These are phyloP conservation scores for Chloropicon primus DNA, from an alignment of 139 green algal genomes.

Conservation along the genomic window DNA sequence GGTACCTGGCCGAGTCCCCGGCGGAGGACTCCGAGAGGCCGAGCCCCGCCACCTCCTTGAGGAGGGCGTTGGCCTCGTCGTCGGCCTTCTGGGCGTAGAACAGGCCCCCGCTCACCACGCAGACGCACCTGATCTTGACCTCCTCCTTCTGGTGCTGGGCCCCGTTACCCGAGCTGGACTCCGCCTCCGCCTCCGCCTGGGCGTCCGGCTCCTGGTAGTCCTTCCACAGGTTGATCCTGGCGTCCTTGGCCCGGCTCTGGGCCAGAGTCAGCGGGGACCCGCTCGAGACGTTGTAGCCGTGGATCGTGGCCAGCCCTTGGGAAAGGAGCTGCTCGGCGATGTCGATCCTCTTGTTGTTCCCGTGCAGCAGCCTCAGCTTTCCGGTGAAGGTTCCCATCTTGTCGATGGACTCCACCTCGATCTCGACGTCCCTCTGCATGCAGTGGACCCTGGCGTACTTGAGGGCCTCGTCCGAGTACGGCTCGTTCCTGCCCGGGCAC, in stretches of 20 bases:
- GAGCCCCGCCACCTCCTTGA: constrained; percentile 41
- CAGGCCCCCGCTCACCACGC: constrained; percentile 37
- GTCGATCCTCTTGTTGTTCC: constrained; percentile 20
- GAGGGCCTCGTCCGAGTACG: constrained; percentile 67
- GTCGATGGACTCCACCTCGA: constrained; percentile 64
- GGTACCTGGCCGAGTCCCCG: constrained; percentile 25
- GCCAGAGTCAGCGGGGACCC: constrained; percentile 42
- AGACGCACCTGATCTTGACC: constrained; percentile 42
- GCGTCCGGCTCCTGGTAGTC: constrained; percentile 6
- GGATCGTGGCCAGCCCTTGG: constrained; percentile 63
- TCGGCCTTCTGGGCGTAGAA: constrained; percentile 60
- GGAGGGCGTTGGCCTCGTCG: constrained; percentile 18
- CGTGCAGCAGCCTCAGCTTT: constrained; percentile 23
- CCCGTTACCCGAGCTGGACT: constrained; percentile 10
- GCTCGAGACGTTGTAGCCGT: constrained; percentile 27
- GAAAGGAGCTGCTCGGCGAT: constrained; percentile 57
- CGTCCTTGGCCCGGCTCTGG: constrained; percentile 52
- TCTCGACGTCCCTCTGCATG: constrained; percentile 57
- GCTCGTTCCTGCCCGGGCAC: constrained; percentile 40
- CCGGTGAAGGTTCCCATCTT: constrained; percentile 89
- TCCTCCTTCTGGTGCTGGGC: constrained; percentile 4
- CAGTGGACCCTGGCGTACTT: constrained; percentile 56
- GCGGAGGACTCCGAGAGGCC: constrained; percentile 13
- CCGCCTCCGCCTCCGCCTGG: constrained; percentile 19
- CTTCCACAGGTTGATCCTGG: constrained; percentile 44